Conservation (phyloP, 192 early-diverging fungal genomes). For the Lobosporangium transversale region DNA sequence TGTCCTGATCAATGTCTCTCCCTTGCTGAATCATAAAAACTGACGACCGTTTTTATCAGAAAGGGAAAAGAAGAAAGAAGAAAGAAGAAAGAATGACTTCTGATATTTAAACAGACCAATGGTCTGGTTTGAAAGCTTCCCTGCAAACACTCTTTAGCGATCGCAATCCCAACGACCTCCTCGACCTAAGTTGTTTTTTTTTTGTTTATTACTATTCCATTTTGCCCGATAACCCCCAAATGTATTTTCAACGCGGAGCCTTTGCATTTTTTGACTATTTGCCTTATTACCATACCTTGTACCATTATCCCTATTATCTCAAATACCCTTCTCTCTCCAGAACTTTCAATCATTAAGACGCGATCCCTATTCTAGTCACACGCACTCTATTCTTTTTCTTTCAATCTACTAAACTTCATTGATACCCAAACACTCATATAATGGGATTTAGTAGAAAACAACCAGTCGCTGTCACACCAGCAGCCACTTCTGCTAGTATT, state of each 20-base stretch:
- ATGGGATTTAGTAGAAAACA: too few relatives aligned
- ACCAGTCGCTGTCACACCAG: neutral
- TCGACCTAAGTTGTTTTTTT: neutral
- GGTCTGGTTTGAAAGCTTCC: constrained; percentile 41
- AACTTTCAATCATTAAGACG: too few relatives aligned
- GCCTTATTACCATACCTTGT: too few relatives aligned
- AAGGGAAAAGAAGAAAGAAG: neutral
- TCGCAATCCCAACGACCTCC: constrained; percentile 16
- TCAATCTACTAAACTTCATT: too few relatives aligned
- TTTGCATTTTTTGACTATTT: too few relatives aligned
- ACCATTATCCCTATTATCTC: too few relatives aligned
- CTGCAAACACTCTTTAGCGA: neutral
- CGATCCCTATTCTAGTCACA: too few relatives aligned
- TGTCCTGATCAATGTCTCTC: constrained; percentile 8
- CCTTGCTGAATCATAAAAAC: neutral
- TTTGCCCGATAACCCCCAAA: too few relatives aligned
- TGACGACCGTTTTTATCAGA: too few relatives aligned
- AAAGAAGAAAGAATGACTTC: neutral
- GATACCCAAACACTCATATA: too few relatives aligned
- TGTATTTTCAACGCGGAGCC: too few relatives aligned
- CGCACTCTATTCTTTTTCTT: neutral
- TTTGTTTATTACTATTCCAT: neutral
- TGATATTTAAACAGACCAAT: neutral
- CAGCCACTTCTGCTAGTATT: neutral
- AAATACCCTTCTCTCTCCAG: too few relatives aligned